phyloP scores from a whole-genome alignment of 495 filamentous ascomycete genomes.

The Alectoria sarmentosa region DNA sequence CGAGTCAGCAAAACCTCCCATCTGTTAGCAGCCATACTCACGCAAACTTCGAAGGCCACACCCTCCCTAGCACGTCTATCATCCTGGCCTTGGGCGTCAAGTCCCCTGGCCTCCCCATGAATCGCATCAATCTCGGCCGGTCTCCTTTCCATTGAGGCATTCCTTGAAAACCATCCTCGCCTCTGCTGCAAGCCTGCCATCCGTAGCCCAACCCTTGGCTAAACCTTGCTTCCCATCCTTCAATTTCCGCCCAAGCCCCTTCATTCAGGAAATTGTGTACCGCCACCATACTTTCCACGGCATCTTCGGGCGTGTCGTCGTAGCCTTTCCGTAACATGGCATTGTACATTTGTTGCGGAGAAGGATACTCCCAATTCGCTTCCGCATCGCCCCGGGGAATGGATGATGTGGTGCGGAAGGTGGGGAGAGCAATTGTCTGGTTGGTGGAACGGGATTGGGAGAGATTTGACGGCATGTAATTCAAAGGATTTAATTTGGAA shows the following conservation, averaged over 20 bases:
- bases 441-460: slow-evolving; percentile 67
- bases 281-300: slow-evolving; percentile 94
- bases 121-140: slow-evolving; percentile 68
- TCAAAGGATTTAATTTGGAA: slow-evolving; percentile 82
- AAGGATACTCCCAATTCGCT: slow-evolving; percentile 94
- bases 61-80: slow-evolving; percentile 64
- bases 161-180: slow-evolving; percentile 52
- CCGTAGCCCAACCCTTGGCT: slow-evolving; percentile 59
- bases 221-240: slow-evolving; percentile 86
- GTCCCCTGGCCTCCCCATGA: slow-evolving; percentile 82
- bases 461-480: slow-evolving; percentile 88
- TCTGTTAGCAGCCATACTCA: slow-evolving; percentile 34
- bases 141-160: slow-evolving; percentile 35
- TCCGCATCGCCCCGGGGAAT: slow-evolving; percentile 72
- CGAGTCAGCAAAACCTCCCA: background rate
- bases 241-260: slow-evolving; percentile 90
- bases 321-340: slow-evolving; percentile 93
- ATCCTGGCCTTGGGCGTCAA: slow-evolving; percentile 84
- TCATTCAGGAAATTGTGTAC: slow-evolving; percentile 98
- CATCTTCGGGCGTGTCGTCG: slow-evolving; percentile 84
- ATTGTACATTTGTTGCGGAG: slow-evolving; percentile 99
- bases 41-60: slow-evolving; percentile 74
- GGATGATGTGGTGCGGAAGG: slow-evolving; percentile 70
- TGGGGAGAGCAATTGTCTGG: slow-evolving; percentile 66
- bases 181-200: slow-evolving; percentile 66